A percentile compares a stretch with the other conserved stretches of the same genome.
Evolutionary conservation across 495 filamentous ascomycete species (phyloP).

Genomic region (Acidiella bohemica): DNA sequence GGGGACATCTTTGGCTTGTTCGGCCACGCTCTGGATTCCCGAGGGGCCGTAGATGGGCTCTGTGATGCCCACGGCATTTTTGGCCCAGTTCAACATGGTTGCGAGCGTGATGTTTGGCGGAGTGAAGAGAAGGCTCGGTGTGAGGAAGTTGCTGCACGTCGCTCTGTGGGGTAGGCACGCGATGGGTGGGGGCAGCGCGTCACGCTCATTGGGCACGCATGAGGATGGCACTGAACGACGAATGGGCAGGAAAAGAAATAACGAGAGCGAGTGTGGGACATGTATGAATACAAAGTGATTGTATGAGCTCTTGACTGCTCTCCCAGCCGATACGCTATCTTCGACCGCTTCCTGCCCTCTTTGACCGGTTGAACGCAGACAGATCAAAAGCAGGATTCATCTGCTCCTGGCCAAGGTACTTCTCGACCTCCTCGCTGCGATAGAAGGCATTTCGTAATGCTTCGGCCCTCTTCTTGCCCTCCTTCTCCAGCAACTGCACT

Average conservation of each 20-base stretch:
- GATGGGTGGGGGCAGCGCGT: too few relatives aligned
- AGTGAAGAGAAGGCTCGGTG: neutral
- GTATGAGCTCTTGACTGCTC: too few relatives aligned
- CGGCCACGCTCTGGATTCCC: conserved; percentile 71
- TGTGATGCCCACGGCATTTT: conserved; percentile 72
- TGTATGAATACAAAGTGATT: too few relatives aligned
- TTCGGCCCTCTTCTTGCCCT: conserved; percentile 49
- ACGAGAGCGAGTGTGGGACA: too few relatives aligned
- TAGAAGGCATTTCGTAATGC: conserved; percentile 54
- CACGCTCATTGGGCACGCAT: too few relatives aligned
- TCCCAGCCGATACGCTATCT: too few relatives aligned
- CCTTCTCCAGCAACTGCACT: conserved; percentile 43
- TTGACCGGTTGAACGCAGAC: conserved; percentile 1
- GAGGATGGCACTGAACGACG: too few relatives aligned
- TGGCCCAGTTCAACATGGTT: conserved; percentile 56
- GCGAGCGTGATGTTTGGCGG: neutral
- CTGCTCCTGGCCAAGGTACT: conserved; percentile 42
- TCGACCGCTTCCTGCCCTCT: too few relatives aligned
- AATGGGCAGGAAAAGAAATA: too few relatives aligned
- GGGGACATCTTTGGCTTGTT: conserved; percentile 65
- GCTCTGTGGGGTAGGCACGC: too few relatives aligned
- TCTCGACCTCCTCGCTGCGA: conserved; percentile 54
- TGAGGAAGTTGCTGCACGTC: too few relatives aligned
- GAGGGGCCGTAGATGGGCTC: conserved; percentile 92
- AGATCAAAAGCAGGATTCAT: neutral